phyloP scores from a whole-genome alignment of 2,329 filamentous ascomycete species.

The Penicillium occitanis region DNA sequence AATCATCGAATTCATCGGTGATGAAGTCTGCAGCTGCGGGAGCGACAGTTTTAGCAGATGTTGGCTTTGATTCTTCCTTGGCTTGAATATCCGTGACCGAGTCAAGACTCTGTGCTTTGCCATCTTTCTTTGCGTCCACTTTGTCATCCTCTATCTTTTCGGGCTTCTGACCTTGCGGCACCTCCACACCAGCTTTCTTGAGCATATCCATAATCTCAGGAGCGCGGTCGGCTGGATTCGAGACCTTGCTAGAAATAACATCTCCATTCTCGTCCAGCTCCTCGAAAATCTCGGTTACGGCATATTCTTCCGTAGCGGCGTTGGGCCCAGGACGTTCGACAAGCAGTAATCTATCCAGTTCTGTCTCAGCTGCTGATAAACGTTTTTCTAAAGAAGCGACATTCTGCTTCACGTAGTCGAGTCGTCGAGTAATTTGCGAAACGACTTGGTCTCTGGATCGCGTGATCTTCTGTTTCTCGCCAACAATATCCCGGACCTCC shows the following conservation, averaged over 20 bases:
- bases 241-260: constrained; percentile 66
- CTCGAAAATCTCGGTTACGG: constrained; percentile 88
- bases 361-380: constrained; percentile 64
- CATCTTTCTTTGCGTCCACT: not conserved
- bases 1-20: constrained; percentile 27
- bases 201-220: constrained; percentile 70
- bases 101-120: not conserved
- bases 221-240: constrained; percentile 66
- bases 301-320: constrained; percentile 60
- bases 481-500: constrained; percentile 58
- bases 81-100: not conserved
- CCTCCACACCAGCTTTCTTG: constrained; percentile 68
- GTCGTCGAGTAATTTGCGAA: constrained; percentile 67
- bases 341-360: constrained; percentile 63
- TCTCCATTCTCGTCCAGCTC: constrained; percentile 89
- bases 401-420: constrained; percentile 89
- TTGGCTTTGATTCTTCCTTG: constrained; percentile 10
- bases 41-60: not conserved
- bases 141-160: not conserved
- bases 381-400: constrained; percentile 72
- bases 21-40: not conserved
- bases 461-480: constrained; percentile 41
- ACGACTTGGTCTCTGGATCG: constrained; percentile 64
- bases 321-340: constrained; percentile 56
- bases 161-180: not conserved